Base-by-base conservation (phyloP, 306 rosid species). In the Erythrophleum fordii region DNA sequence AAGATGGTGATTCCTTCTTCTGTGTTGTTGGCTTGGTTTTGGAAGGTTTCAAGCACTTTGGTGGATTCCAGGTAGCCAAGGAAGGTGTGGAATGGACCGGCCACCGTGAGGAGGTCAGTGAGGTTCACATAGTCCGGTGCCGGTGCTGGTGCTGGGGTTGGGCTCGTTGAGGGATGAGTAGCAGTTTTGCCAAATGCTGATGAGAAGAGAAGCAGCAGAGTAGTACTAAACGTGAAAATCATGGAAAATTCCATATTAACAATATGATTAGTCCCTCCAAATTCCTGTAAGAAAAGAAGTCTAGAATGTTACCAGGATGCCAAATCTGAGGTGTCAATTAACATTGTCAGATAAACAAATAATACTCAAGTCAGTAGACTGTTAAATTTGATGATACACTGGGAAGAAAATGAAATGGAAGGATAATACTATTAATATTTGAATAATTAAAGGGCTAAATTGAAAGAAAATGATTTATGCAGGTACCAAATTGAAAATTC, bases 101-200 rank as follows among this genome's bases (percentile, higher is more conserved):
- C 98, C 42, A 95, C 97, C 5, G 68, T 70, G 72, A 95, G 90
- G 67, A 95, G 81, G 0, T 86, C 92, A 0, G 98, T 90, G 39
- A 95, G 97, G 89, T 93, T 90, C 10, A 95, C 97, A 12, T 41
- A 85, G 22, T 76, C 91, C 0, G 91, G 94, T 5, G 94, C 93
- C 0, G 99, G 99, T 0, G 99, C 98, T 0, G 99, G 99, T 1
- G 99, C 97, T 0, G 99, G 99, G 39, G 98, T 93, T 17, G 90
- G 97, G 85, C 76, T 89, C 20, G 73, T 31, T 3, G 89, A 2
- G 5, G 91, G 86, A 37, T 94, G 87, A 39, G 82, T 82, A 8
- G 88, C 88, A 26, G 89, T 88, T 89, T 88, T 91, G 69, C 92
- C 98, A 76, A 78, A 83, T 80, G 94, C 84, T 25, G 92, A 34